Evolutionary conservation across 192 early-diverging fungal genomes (phyloP).

Genomic region (Podila minutissima): DNA sequence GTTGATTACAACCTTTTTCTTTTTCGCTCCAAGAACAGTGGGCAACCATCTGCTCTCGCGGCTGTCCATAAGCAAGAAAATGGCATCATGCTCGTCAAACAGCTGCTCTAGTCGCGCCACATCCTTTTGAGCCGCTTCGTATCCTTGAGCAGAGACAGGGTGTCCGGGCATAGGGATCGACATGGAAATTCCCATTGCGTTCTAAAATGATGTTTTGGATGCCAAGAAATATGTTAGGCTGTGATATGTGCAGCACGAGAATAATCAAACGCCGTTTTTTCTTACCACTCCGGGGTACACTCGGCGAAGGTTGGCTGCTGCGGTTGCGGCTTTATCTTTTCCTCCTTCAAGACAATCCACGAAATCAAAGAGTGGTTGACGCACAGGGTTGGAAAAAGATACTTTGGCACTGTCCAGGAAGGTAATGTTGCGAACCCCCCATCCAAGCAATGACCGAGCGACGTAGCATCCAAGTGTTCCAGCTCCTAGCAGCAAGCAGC

Average conservation of each 20-base stretch:
- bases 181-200: conserved; percentile 72
- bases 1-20: conserved; percentile 89
- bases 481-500: conserved; percentile 90
- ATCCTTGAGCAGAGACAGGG: conserved; percentile 56
- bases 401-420: conserved; percentile 94
- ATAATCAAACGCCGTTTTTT: background rate
- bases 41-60: conserved; percentile 97
- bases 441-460: conserved; percentile 85
- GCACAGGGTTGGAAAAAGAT: conserved; percentile 95
- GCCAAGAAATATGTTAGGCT: background rate
- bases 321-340: conserved; percentile 86
- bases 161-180: conserved; percentile 99
- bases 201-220: conserved; percentile 42
- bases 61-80: conserved; percentile 95
- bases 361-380: conserved; percentile 94
- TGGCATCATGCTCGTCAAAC: conserved; percentile 80
- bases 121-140: conserved; percentile 52
- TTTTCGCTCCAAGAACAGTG: conserved; percentile 80
- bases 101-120: conserved; percentile 67
- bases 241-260: background rate
- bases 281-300: conserved; percentile 86
- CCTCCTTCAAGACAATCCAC: conserved; percentile 90
- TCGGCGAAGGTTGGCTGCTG: conserved; percentile 75
- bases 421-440: conserved; percentile 94
- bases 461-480: conserved; percentile 97